Base-by-base conservation (phyloP, 305 asterid genomes). In the Fraxinus floribunda region DNA sequence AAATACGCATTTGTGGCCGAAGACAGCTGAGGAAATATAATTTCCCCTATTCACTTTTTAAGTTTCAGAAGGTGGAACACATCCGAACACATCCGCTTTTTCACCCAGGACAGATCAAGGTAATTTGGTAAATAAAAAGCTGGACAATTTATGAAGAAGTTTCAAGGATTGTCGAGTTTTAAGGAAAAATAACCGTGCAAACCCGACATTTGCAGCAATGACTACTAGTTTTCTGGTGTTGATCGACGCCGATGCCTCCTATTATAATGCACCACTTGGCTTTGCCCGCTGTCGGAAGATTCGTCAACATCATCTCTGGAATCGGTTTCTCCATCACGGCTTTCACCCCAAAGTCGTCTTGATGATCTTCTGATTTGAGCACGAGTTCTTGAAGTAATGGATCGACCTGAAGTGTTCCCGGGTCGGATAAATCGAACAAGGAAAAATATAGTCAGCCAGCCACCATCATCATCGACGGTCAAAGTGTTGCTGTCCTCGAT, bases 301-400 rank as follows among this genome's bases (percentile, higher is more conserved):
- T 83, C 97, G 44, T 86, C 84, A 0, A 85, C 91, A 9, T 78
- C 93, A 4, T 88, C 95, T 78, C 89, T 86, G 18, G 93, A 71
- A 16, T 90, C 91, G 20, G 83, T 71, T 77, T 88, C 93, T 77
- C 90, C 90, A 68, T 90, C 94, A 85, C 34, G 74, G 0, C 80
- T 84, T 87, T 91, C 97, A 16, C 96, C 98, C 95, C 94, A 91
- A 71, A 89, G 93, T 84, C 97, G 89, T 79, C 94, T 89, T 5
- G 88, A 77, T 4, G 91, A 82, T 22, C 93, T 86, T 32, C 91
- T 84, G 72, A 84, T 87, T 15, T 83, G 92, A 32, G 91, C 91
- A 29, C 89, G 89, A 72, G 91, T 71, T 55, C 95, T 87, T 24
- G 96, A 80, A 22, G 87, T 82, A 73, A 87, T 89, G 34, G 95